A percentile compares a stretch with the other conserved stretches of the same genome.
Evolutionary conservation across 2,329 filamentous ascomycete species (phyloP).

Genomic region (Ophiostoma triangulosporum): DNA sequence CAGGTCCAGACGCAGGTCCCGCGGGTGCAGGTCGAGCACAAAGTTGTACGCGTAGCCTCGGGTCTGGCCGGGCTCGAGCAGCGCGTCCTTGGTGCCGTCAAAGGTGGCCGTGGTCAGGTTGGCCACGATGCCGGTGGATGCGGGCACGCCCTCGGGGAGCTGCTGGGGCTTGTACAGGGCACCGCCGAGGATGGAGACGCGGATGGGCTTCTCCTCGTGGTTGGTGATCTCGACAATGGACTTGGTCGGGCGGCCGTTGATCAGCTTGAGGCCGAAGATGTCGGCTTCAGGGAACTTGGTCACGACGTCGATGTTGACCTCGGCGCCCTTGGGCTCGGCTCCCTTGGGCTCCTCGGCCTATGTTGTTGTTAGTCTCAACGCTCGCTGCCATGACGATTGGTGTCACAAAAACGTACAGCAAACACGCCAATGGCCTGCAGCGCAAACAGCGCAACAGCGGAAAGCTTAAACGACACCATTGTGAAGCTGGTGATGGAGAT

Average conservation of each 20-base stretch:
- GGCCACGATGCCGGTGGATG: conserved; percentile 49
- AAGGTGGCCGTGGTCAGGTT: conserved; percentile 75
- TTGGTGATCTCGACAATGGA: conserved; percentile 75
- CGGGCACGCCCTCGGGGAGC: conserved; percentile 34
- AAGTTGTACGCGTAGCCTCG: conserved; percentile 72
- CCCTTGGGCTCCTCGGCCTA: conserved; percentile 12
- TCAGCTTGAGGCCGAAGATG: conserved; percentile 87
- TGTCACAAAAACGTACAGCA: conserved; percentile 33
- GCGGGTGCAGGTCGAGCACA: conserved; percentile 80
- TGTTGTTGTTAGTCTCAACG: background rate
- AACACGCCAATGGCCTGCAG: conserved; percentile 52
- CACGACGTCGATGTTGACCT: conserved; percentile 50
- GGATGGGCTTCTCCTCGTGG: conserved; percentile 62
- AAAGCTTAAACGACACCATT: conserved; percentile 65
- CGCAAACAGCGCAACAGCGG: conserved; percentile 58
- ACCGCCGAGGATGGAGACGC: conserved; percentile 64
- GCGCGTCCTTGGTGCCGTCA: conserved; percentile 54
- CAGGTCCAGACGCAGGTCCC: conserved; percentile 70
- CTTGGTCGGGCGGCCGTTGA: conserved; percentile 81
- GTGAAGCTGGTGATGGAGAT: conserved; percentile 17
- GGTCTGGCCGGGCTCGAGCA: conserved; percentile 42
- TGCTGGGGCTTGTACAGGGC: conserved; percentile 47
- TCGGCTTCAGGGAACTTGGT: conserved; percentile 56
- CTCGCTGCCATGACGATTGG: background rate
- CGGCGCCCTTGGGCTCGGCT: conserved; percentile 22